Evolutionary conservation across 169 alveolate species (phyloP).

Genomic region (Plasmodium knowlesi): DNA sequence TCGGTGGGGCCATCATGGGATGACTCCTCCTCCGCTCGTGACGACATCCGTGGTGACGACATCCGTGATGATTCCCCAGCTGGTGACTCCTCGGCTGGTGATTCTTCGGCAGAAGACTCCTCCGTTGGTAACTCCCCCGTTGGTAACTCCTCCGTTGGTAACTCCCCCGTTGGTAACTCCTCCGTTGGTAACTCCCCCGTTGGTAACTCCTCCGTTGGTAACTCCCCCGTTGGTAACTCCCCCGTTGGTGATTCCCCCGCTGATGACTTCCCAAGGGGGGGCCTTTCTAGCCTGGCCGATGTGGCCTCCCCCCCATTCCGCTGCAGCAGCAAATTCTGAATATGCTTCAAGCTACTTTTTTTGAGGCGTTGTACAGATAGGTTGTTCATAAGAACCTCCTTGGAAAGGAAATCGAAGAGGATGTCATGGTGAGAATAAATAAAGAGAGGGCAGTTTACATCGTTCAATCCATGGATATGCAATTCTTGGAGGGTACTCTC

Average conservation of each 20-base stretch:
- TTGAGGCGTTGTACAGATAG: neutral
- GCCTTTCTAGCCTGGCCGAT: too few relatives aligned
- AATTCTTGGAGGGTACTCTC: conserved; percentile 31
- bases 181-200: too few relatives aligned
- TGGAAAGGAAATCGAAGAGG: conserved; percentile 41
- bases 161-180: neutral
- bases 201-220: neutral
- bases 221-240: neutral
- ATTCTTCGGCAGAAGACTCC: neutral
- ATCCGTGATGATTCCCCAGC: too few relatives aligned
- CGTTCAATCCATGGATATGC: conserved; percentile 41
- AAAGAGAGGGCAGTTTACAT: conserved; percentile 50
- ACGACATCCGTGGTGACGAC: too few relatives aligned
- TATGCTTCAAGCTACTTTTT: conserved; percentile 1
- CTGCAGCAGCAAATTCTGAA: conserved; percentile 12
- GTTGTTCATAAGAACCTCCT: conserved; percentile 42
- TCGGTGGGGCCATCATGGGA: neutral
- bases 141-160: neutral
- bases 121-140: too few relatives aligned
- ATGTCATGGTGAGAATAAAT: conserved; percentile 31
- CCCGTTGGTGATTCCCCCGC: neutral
- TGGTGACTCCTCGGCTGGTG: neutral
- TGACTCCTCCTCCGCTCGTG: neutral
- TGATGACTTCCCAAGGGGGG: neutral
- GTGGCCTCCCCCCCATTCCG: neutral